These are phyloP conservation scores for Thraustochytrium striatum DNA, from an alignment of 352 stramenopile genomes.

Conservation along the genomic window DNA sequence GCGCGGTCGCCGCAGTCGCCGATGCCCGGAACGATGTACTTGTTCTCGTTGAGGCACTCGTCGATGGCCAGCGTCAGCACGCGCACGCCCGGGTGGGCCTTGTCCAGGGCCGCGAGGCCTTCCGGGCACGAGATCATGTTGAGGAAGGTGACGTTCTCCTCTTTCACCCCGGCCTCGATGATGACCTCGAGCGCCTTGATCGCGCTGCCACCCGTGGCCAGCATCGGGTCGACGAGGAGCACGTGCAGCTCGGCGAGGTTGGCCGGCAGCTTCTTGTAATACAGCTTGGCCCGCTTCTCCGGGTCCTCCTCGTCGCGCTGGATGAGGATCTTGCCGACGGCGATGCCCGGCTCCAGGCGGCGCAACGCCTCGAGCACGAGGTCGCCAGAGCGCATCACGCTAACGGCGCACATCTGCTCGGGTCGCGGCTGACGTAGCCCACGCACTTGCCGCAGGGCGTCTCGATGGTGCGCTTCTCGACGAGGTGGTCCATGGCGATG, in stretches of 20 bases:
- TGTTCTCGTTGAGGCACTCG: constrained; percentile 53
- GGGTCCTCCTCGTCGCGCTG: constrained; percentile 52
- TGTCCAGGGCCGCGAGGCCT: constrained; percentile 49
- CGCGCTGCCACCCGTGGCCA: constrained; percentile 54
- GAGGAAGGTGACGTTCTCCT: constrained; percentile 53
- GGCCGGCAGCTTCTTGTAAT: constrained; percentile 54
- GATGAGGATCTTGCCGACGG: constrained; percentile 56
- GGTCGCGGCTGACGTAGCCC: background rate
- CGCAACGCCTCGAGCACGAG: constrained; percentile 51
- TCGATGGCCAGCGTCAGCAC: constrained; percentile 55
- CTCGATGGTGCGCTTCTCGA: background rate
- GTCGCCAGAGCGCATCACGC: constrained; percentile 55
- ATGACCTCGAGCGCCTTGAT: constrained; percentile 49
- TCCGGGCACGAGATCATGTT: constrained; percentile 55
- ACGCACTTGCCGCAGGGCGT: constrained; percentile 52
- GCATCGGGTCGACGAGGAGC: constrained; percentile 56
- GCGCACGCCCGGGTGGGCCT: constrained; percentile 44
- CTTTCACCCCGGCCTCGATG: constrained; percentile 19
- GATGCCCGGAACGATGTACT: constrained; percentile 57
- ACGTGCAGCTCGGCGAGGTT: constrained; percentile 48
- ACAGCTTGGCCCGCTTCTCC: constrained; percentile 54
- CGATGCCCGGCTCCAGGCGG: constrained; percentile 41
- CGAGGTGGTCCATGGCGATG: constrained; percentile 1
- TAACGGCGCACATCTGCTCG: constrained; percentile 50
- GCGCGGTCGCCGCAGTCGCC: constrained; percentile 52